Conservation (phyloP, 768 basidiomycete species). For the Lyophyllum semitale region DNA sequence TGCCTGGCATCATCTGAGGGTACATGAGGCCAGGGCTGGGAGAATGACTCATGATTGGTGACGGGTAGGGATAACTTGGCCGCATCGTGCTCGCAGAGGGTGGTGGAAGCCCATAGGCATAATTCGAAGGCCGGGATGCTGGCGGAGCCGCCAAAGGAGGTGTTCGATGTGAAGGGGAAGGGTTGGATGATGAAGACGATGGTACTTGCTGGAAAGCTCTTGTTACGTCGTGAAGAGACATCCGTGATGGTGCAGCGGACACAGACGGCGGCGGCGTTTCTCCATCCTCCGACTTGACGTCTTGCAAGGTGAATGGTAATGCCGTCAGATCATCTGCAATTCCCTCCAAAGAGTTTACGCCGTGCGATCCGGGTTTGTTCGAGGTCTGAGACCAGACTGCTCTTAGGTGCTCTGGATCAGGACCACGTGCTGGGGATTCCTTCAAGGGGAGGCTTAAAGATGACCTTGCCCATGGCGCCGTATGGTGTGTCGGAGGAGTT, state of each 20-base stretch:
- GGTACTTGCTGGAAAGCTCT: constrained; percentile 89
- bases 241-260: constrained; percentile 63
- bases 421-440: constrained; percentile 66
- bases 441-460: constrained; percentile 60
- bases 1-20: constrained; percentile 56
- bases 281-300: constrained; percentile 86
- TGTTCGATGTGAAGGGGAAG: constrained; percentile 45
- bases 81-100: constrained; percentile 54
- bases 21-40: constrained; percentile 72
- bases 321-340: constrained; percentile 82
- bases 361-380: constrained; percentile 64
- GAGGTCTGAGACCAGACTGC: constrained; percentile 83
- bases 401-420: constrained; percentile 84
- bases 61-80: constrained; percentile 62
- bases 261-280: constrained; percentile 72
- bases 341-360: constrained; percentile 80
- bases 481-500: constrained; percentile 47
- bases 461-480: constrained; percentile 57
- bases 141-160: constrained; percentile 52
- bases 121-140: constrained; percentile 39
- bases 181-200: constrained; percentile 49
- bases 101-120: constrained; percentile 42
- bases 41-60: constrained; percentile 74
- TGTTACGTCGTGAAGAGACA: constrained; percentile 82
- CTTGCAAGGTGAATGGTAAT: constrained; percentile 79